Evolutionary conservation across 345 rosid genomes (phyloP).

Genomic region (Streptanthus diversifolius): DNA sequence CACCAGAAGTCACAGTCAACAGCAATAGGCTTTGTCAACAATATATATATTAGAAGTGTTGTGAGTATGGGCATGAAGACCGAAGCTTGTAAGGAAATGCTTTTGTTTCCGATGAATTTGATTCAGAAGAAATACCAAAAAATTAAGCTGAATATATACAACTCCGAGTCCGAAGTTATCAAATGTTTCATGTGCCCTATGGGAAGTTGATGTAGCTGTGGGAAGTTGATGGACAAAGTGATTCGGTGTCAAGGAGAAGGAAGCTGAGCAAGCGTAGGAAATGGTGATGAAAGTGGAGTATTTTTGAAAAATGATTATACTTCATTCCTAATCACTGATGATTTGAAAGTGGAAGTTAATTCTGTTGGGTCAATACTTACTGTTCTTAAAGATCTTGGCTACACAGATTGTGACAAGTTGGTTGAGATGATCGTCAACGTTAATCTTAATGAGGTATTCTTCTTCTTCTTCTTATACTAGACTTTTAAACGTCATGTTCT

Average conservation of each 20-base stretch:
- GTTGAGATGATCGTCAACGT: slow-evolving; percentile 8
- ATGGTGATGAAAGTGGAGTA: not conserved
- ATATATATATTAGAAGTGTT: slow-evolving; percentile 13
- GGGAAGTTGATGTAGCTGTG: slow-evolving; percentile 2
- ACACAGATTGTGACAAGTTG: not conserved
- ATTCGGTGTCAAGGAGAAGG: not conserved
- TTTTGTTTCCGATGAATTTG: slow-evolving; percentile 2
- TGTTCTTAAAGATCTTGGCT: not conserved
- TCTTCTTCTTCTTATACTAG: not conserved
- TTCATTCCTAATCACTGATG: slow-evolving; percentile 15
- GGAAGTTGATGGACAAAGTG: slow-evolving; percentile 1
- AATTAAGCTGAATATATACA: not conserved
- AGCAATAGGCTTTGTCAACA: slow-evolving; percentile 9
- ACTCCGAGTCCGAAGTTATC: not conserved
- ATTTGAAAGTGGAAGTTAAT: slow-evolving; percentile 2
- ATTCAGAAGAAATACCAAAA: not conserved
- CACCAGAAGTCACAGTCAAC: not conserved
- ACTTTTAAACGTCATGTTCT: not conserved
- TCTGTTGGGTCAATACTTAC: not conserved
- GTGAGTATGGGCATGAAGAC: not conserved
- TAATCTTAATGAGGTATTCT: not conserved
- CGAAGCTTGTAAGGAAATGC: slow-evolving; percentile 14
- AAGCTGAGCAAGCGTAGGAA: not conserved
- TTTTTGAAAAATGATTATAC: not conserved
- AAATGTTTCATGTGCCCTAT: slow-evolving; percentile 4